Evolutionary conservation across 805 yeast species (phyloP).

Genomic region (Monosporozyma unispora): DNA sequence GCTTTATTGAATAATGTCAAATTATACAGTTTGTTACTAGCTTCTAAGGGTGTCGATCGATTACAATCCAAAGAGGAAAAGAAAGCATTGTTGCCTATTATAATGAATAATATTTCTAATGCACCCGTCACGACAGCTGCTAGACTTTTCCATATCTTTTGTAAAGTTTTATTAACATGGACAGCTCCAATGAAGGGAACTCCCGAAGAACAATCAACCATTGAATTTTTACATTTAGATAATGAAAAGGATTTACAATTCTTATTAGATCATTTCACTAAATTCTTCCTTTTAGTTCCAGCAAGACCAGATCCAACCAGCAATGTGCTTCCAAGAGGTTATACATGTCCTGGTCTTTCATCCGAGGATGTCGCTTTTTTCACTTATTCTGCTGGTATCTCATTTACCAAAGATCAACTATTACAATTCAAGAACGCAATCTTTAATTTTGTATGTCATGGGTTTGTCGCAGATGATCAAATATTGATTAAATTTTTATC

Average conservation of each 20-base stretch:
- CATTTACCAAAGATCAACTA: slow-evolving; percentile 43
- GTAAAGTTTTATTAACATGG: slow-evolving; percentile 46
- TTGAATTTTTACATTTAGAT: slow-evolving; percentile 32
- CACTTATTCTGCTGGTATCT: slow-evolving; percentile 59
- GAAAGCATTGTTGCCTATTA: slow-evolving; percentile 36
- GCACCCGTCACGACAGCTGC: slow-evolving; percentile 37
- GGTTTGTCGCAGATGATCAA: slow-evolving; percentile 35
- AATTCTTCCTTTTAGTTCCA: slow-evolving; percentile 51
- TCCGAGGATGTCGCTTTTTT: slow-evolving; percentile 49
- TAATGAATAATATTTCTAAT: slow-evolving; percentile 39
- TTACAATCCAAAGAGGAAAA: slow-evolving; percentile 31
- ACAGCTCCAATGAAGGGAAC: slow-evolving; percentile 41
- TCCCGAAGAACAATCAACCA: slow-evolving; percentile 32
- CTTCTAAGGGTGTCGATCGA: slow-evolving; percentile 60
- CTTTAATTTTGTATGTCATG: slow-evolving; percentile 23
- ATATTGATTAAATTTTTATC: slow-evolving; percentile 41
- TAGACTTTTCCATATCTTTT: slow-evolving; percentile 50
- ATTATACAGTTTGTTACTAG: slow-evolving; percentile 54
- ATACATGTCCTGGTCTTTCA: slow-evolving; percentile 57
- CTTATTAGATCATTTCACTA: slow-evolving; percentile 40
- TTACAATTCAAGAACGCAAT: slow-evolving; percentile 34
- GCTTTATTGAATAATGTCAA: slow-evolving; percentile 40
- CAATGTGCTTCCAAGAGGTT: slow-evolving; percentile 35
- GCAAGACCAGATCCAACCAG: slow-evolving; percentile 27
- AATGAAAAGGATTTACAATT: slow-evolving; percentile 35